Percentiles rank a stretch among this genome's conserved stretches.
Conservation (phyloP, 257 asterid genomes). For the Capsicum rhomboideum region DNA sequence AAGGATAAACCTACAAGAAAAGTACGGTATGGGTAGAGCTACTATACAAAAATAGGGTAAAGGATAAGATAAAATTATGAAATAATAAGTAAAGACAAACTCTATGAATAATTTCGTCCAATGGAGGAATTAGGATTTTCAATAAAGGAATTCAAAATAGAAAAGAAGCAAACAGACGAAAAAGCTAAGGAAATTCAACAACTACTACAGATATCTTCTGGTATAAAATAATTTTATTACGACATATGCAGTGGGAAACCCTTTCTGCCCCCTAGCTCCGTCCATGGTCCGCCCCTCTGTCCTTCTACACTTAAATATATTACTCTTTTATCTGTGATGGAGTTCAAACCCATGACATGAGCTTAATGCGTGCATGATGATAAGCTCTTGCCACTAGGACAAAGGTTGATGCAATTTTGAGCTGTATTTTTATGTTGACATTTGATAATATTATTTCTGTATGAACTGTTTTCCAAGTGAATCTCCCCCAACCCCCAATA, state of each 20-base stretch:
- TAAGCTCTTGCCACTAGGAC: neutral
- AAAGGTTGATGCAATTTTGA: neutral
- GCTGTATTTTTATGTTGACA: neutral
- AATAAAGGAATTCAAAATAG: no score
- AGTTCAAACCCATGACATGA: neutral
- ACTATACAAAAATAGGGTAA: no score
- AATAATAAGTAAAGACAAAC: no score
- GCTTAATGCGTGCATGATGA: neutral
- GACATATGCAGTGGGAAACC: neutral
- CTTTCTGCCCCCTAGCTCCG: neutral
- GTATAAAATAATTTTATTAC: no score
- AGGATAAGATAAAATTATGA: no score
- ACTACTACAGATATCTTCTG: no score
- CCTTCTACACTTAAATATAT: neutral
- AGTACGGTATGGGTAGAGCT: no score
- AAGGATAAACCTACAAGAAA: no score
- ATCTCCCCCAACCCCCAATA: neutral
- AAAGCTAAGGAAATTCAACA: no score
- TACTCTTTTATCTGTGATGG: neutral
- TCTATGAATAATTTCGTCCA: no score
- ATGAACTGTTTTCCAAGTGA: neutral
- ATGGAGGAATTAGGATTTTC: no score
- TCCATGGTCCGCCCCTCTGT: neutral
- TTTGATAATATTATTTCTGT: neutral
- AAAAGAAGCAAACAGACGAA: no score